Base-by-base conservation (phyloP, 306 rosid genomes). In the Benincasa hispida region DNA sequence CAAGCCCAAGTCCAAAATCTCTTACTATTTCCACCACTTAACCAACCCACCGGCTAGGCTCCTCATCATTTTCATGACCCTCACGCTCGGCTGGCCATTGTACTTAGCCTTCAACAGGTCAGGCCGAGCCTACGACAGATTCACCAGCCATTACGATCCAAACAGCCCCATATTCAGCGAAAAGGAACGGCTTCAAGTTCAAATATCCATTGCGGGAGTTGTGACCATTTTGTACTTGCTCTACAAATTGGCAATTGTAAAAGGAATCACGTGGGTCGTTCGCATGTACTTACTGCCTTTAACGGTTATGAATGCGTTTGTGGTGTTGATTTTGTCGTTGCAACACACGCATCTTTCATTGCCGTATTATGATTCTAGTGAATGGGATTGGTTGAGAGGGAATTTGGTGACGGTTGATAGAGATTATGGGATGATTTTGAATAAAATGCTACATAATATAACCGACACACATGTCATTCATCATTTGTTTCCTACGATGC, bases 361-460 rank as follows among this genome's bases (percentile, higher is more conserved):
- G 61, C 95, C 98, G 0, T 96, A 88, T 78, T 92, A 89, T 57
- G 92, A 88, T 27, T 75, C 94, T 8, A 81, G 88, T 0, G 93
- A 92, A 57, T 89, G 98, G 98, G 96, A 92, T 8, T 92, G 98
- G 98, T 39, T 90, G 45, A 82, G 86, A 76, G 98, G 96, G 2
- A 93, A 96, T 7, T 37, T 90, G 79, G 83, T 92, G 2, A 90
- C 98, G 0, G 67, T 84, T 66, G 96, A 92, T 39, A 89, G 98
- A 84, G 90, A 90, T 63, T 90, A 80, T 53, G 93, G 92, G 25
- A 21, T 89, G 24, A 3, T 50, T 50, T 67, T 92, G 60, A 89
- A 88, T 39, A 86, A 79, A 80, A 90, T 89, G 28, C 91, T 89
- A 68, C 98, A 92, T n/a, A 80, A 89, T 6, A 87, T 89, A 42